A percentile compares a stretch with the other conserved stretches of the same genome.
Conservation (phyloP, 345 rosid genomes). For the Eucalyptus erythrocorys region DNA sequence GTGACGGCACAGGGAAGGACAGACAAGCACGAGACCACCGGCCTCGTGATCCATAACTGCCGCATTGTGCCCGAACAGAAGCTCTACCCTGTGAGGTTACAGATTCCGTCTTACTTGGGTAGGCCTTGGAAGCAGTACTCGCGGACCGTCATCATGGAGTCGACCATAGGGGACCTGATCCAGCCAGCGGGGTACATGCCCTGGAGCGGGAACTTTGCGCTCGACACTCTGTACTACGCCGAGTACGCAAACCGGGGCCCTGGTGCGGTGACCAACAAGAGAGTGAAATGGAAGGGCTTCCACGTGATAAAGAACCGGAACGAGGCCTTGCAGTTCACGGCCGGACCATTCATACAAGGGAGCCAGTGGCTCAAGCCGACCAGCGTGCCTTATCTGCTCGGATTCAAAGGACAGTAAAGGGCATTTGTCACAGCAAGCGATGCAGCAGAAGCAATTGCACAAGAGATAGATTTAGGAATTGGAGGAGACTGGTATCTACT, state of each 20-base stretch:
- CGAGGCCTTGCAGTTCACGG: conserved; percentile 23
- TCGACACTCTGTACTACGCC: conserved; percentile 27
- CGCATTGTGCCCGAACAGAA: conserved; percentile 39
- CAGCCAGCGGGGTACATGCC: conserved; percentile 35
- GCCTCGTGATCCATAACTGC: conserved; percentile 49
- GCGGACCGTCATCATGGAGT: conserved; percentile 35
- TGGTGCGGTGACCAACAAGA: conserved; percentile 17
- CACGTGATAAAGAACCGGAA: conserved; percentile 6
- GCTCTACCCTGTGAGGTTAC: conserved; percentile 12
- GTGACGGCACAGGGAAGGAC: conserved; percentile 36
- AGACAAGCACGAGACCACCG: conserved; percentile 7
- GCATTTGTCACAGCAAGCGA: background rate
- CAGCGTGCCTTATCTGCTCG: conserved; percentile 8
- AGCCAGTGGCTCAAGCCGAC: conserved; percentile 14
- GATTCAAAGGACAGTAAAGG: conserved; percentile 4
- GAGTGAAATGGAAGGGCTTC: conserved; percentile 41
- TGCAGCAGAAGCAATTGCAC: background rate
- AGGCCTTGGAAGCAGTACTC: conserved; percentile 47
- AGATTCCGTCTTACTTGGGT: conserved; percentile 28
- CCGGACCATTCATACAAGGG: conserved; percentile 18
- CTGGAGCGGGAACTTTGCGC: conserved; percentile 18
- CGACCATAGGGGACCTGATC: conserved; percentile 38
- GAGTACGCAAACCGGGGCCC: conserved; percentile 46
- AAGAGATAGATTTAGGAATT: background rate
- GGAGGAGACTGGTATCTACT: background rate